Evolutionary conservation across 2,329 filamentous ascomycete genomes (phyloP).

Genomic region (Aphanocladium album): DNA sequence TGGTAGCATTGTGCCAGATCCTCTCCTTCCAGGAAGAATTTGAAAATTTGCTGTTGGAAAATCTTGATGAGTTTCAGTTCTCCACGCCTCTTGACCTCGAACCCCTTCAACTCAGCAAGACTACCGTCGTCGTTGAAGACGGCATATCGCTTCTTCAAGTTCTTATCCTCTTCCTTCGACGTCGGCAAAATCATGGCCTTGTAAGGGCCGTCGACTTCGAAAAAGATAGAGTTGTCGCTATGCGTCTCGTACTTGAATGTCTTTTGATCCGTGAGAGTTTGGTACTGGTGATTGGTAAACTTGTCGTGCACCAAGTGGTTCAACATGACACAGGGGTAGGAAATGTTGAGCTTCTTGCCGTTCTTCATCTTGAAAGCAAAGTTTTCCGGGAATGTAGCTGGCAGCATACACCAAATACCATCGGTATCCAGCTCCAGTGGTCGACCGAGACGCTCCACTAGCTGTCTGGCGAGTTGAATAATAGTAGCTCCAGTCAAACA

Average conservation of each 20-base stretch:
- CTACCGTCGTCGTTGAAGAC: conserved; percentile 98
- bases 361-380: conserved; percentile 91
- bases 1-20: conserved; percentile 85
- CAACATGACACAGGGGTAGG: conserved; percentile 98
- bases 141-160: conserved; percentile 97
- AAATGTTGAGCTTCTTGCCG: conserved; percentile 94
- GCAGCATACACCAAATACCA: conserved; percentile 99
- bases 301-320: conserved; percentile 92
- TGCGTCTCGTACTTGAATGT: conserved; percentile 92
- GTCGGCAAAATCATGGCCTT: conserved; percentile 95
- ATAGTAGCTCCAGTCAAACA: conserved; percentile 94
- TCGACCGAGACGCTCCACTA: conserved; percentile 88
- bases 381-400: conserved; percentile 93
- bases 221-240: conserved; percentile 99
- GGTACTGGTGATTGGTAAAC: conserved; percentile 97
- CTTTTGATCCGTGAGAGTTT: conserved; percentile 73
- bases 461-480: conserved; percentile 89
- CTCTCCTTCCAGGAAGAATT: conserved; percentile 91
- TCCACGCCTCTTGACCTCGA: conserved; percentile 94
- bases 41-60: conserved; percentile 98
- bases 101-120: conserved; percentile 91
- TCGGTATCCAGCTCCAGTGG: conserved; percentile 95
- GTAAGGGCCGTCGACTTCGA: conserved; percentile 97
- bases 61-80: conserved; percentile 99
- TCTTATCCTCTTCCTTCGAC: conserved; percentile 98